Base-by-base conservation (phyloP, 148 eudicot species). In the Vaccinium darrowii region DNA sequence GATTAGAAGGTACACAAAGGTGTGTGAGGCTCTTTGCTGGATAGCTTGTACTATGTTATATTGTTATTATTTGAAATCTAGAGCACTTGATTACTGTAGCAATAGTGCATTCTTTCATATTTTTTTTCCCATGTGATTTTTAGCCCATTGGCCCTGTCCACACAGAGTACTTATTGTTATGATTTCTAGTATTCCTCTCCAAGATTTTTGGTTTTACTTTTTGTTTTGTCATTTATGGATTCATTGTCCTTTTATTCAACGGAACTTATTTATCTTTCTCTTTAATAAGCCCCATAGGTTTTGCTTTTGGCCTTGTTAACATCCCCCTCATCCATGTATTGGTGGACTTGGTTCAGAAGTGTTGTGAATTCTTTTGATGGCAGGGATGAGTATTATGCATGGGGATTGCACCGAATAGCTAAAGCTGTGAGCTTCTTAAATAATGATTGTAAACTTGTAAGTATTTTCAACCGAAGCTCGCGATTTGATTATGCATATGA, bases 381-480 rank as follows among this genome's bases (percentile, higher is more conserved):
- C 95, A 96, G 99, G 93, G 92, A 96, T 89, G 99, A 96, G 85
- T 96, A 93, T 91, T 96, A 89, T 89, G 98, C 99, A 18, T 96
- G 99, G 99, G 99, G 99, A 54, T 86, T 96, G 88, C 90, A 92
- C 86, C 98, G 94, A 87, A 93, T 94, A 77, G 95, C 97, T 81
- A 96, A 96, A 90, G 99, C 99, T 79, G 98, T 96, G 87, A 96
- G 95, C 99, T 96, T 96, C 88, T 86, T 96, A 79, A 96, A 96
- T 88, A 96, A 96, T 83, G 98, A 94, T 81, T 96, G 99, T 89
- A 96, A 96, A 92, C 93, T 96, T 88, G 99, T 96, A 93, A 90
- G 98, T 88, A 81, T 81, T 78, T 89, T 63, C 87, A 84, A 25
- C 83, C 67, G 83, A 76, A 63, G 30, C 50, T 82, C 60, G 49